These are phyloP conservation scores for Epichloe uncinata DNA, from an alignment of 2,329 filamentous ascomycete genomes.

Conservation along the genomic window DNA sequence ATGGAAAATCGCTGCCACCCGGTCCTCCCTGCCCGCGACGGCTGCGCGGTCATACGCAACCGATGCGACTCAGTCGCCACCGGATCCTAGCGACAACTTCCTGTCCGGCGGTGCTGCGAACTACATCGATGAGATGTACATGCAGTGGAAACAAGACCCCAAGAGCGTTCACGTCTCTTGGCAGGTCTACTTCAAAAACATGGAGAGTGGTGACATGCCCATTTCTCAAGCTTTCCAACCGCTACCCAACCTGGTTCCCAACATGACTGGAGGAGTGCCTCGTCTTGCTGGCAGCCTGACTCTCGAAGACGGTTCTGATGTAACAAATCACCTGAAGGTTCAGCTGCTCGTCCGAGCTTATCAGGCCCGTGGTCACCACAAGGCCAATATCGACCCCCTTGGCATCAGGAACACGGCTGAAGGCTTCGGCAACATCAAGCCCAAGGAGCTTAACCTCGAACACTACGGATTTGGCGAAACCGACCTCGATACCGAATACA, in stretches of 20 bases:
- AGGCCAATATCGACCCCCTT: slow-evolving; percentile 95
- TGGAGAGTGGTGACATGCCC: slow-evolving; percentile 96
- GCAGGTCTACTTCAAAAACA: slow-evolving; percentile 99
- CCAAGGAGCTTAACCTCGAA: slow-evolving; percentile 83
- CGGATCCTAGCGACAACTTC: slow-evolving; percentile 89
- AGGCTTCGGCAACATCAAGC: slow-evolving; percentile 74
- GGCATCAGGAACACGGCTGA: slow-evolving; percentile 68
- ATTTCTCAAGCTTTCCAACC: slow-evolving; percentile 95
- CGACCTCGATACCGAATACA: slow-evolving; percentile 86
- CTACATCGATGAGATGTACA: slow-evolving; percentile 99
- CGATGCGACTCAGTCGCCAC: slow-evolving; percentile 36
- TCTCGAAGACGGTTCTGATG: slow-evolving; percentile 58
- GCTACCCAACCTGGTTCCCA: slow-evolving; percentile 80
- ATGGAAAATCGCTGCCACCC: slow-evolving; percentile 30
- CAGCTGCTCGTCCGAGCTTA: slow-evolving; percentile 95
- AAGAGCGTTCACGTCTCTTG: slow-evolving; percentile 93
- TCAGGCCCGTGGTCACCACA: slow-evolving; percentile 95
- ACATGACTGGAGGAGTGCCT: slow-evolving; percentile 65
- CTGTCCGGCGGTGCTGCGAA: slow-evolving; percentile 93
- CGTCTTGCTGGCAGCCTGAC: slow-evolving; percentile 57
- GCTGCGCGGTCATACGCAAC: slow-evolving; percentile 41
- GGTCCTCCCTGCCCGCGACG: slow-evolving; percentile 35
- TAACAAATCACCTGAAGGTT: slow-evolving; percentile 95
- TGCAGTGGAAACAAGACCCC: slow-evolving; percentile 92
- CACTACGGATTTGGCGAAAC: slow-evolving; percentile 93